These are phyloP conservation scores for Ganoderma sp. DNA, from an alignment of 1,284 basidiomycete species.

Conservation along the genomic window DNA sequence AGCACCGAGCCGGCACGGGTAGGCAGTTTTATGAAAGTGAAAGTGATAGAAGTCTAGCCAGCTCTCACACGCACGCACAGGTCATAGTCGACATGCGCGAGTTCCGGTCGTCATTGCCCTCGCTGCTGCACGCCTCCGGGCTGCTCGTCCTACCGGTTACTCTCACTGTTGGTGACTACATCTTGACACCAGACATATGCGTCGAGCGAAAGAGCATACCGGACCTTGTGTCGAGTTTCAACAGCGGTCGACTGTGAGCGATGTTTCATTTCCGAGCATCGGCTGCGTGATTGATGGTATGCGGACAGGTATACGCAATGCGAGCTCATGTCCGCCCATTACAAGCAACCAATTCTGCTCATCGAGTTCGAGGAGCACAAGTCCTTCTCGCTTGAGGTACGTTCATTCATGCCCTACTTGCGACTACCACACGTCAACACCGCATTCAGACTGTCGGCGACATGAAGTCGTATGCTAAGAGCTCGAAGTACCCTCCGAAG, in stretches of 20 bases:
- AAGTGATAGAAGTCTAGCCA: background rate
- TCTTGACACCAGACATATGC: constrained; percentile 93
- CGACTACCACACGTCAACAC: background rate
- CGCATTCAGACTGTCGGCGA: constrained; percentile 58
- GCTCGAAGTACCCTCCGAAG: constrained; percentile 59
- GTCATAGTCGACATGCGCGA: constrained; percentile 98
- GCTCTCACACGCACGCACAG: constrained; percentile 45
- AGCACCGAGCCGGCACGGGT: constrained; percentile 76
- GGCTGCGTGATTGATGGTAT: background rate
- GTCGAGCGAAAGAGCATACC: constrained; percentile 81
- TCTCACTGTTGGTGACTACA: constrained; percentile 94
- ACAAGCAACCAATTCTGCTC: constrained; percentile 90
- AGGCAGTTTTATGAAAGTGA: constrained; percentile 25
- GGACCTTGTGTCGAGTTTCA: constrained; percentile 92
- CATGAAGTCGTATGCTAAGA: constrained; percentile 67
- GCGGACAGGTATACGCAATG: constrained; percentile 77
- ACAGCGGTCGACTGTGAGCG: constrained; percentile 88
- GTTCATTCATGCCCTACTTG: constrained; percentile 25
- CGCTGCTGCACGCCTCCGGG: constrained; percentile 84
- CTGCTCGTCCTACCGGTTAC: constrained; percentile 89
- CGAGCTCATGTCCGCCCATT: constrained; percentile 95
- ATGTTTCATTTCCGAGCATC: background rate
- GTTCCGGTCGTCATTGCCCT: constrained; percentile 92
- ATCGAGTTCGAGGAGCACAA: constrained; percentile 99
- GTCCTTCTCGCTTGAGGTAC: constrained; percentile 87